Evolutionary conservation across 2,329 filamentous ascomycete species (phyloP), one percentile per base, ranked within the genome.

Genomic region (Phoma herbarum): DNA sequence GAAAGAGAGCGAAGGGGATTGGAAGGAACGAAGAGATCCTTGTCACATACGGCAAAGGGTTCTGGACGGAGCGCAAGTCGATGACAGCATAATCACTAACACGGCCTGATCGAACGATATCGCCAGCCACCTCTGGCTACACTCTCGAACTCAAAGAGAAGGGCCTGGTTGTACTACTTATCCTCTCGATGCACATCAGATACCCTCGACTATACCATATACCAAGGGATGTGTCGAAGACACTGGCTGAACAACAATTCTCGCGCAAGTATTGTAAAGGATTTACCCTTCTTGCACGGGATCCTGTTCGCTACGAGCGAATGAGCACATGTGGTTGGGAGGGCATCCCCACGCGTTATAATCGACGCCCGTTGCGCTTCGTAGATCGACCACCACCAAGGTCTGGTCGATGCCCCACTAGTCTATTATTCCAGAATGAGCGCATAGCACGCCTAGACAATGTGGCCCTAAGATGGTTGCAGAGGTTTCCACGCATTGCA

Each of bases 31-130:
- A 83, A 56, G 83, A 85, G 70, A 80, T 85, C 42, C 71, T 84
- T 26, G 76, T 85, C n/a, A 83, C 77, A 63, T 85, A 85, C 65
- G 83, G 83, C 28, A 84, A 84, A 65, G 81, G 80, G 0, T 83
- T 82, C 55, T 83, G 81, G 81, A 75, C 71, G 56, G 76, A 78
- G 63, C 74, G 78, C 29, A 61, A 68, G 29, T 31, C 44, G 18
- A 20, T 47, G 28, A 57, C 58, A 53, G 48, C 43, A 39, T 65
- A 44, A 64, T 23, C 9, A 9, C 18, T 16, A 14, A 35, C 11
- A 37, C 7, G n/a, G 11, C 29, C n/a, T 2, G 12, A 14, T 42
- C 11, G 18, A 42, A 20, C 22, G 25, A 43, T 29, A 4, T 25
- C 25, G 3, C 11, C 14, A 1, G 20, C 10, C n/a, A 20, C 2